Conservation (phyloP, 306 rosid genomes). For the Abrus pulchellus region DNA sequence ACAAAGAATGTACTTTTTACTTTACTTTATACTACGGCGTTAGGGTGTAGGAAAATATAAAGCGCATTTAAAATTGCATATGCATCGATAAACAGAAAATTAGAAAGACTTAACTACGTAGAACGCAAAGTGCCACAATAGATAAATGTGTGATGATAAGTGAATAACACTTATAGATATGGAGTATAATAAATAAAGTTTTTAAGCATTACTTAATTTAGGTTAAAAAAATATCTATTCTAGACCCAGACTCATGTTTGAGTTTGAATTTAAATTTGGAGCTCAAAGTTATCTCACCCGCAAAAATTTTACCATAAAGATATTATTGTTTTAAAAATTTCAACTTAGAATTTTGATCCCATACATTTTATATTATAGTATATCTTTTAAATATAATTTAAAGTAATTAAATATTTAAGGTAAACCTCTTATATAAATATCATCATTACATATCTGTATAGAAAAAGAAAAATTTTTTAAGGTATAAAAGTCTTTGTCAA, state of each 20-base stretch:
- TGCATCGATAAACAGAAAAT: not conserved
- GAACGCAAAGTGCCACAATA: not conserved
- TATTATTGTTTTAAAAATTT: not conserved
- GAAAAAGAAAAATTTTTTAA: no score
- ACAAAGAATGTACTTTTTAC: not conserved
- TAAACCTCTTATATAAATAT: not conserved
- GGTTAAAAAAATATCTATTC: not conserved
- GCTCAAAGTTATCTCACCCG: not conserved
- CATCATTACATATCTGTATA: no score
- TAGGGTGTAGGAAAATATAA: not conserved
- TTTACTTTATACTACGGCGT: not conserved
- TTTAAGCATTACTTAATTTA: no score
- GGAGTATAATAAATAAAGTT: not conserved
- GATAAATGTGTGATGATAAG: not conserved
- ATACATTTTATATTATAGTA: not conserved
- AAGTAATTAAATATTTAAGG: not conserved
- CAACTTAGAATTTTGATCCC: not conserved
- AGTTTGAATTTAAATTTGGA: not conserved
- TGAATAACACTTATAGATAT: not conserved
- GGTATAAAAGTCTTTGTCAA: no score
- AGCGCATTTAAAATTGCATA: not conserved
- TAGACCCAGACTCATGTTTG: not conserved
- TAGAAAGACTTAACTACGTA: not conserved
- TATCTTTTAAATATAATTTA: not conserved
- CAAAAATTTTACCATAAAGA: not conserved